phyloP scores from a whole-genome alignment of 192 early-diverging fungal genomes.

The Entomortierella beljakovae region DNA sequence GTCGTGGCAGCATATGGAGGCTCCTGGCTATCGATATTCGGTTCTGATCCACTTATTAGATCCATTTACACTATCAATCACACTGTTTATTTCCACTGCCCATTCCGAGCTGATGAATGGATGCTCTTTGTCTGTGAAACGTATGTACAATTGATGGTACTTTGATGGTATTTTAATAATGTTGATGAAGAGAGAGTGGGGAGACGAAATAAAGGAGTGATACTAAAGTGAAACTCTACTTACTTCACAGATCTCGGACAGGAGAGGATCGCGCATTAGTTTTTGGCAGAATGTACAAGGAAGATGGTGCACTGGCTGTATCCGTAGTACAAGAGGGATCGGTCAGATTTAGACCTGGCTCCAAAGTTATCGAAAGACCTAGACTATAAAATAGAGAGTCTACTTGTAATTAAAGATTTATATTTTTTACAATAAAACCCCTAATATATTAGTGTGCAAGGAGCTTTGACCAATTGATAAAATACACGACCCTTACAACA shows the following conservation, averaged over 20 bases:
- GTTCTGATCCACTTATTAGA: too few species aligned
- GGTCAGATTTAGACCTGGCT: constrained; percentile 53
- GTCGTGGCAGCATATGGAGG: constrained; percentile 59
- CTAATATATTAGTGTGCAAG: too few species aligned
- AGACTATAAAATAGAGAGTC: too few species aligned
- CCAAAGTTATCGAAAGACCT: too few species aligned
- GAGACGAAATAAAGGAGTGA: too few species aligned
- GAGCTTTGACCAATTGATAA: too few species aligned
- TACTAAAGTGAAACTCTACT: too few species aligned
- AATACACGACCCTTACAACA: too few species aligned
- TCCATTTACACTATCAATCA: constrained; percentile 75
- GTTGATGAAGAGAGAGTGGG: too few species aligned
- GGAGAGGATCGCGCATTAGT: constrained; percentile 79
- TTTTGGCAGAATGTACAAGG: constrained; percentile 82
- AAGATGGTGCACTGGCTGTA: constrained; percentile 81
- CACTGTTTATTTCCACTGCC: constrained; percentile 87
- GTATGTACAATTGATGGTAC: constrained; percentile 10
- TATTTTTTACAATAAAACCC: too few species aligned
- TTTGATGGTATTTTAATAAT: too few species aligned
- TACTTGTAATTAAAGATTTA: too few species aligned
- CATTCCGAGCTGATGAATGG: constrained; percentile 91
- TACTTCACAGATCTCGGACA: constrained; percentile 77
- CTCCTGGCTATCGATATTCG: constrained; percentile 50
- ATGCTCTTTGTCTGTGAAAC: constrained; percentile 52
- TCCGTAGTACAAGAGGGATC: constrained; percentile 91